Conservation (phyloP, 352 stramenopile species). For the Globisporangium spinosum region DNA sequence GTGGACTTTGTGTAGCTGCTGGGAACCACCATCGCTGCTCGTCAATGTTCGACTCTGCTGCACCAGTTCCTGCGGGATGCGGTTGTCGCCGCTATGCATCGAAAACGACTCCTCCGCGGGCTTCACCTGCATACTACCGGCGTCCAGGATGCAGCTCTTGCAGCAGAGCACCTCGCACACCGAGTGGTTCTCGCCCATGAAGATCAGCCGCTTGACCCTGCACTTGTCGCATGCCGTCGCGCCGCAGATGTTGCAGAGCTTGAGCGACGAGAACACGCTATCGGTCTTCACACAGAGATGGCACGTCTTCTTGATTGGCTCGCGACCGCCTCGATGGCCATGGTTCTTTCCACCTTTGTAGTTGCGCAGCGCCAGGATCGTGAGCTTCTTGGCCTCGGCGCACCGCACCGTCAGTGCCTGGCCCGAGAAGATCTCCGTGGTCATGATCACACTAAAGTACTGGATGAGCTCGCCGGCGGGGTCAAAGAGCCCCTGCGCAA, state of each 20-base stretch:
- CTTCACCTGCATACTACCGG: slow-evolving; percentile 23
- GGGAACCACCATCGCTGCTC: background rate
- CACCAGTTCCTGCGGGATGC: background rate
- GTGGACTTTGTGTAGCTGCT: background rate
- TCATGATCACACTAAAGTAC: slow-evolving; percentile 27
- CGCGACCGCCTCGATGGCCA: background rate
- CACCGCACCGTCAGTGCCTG: slow-evolving; percentile 36
- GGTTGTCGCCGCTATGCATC: slow-evolving; percentile 1
- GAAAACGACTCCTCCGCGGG: slow-evolving; percentile 20
- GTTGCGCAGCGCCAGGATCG: slow-evolving; percentile 29
- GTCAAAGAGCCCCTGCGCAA: slow-evolving; percentile 44
- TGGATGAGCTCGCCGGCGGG: slow-evolving; percentile 30
- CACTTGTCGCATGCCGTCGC: slow-evolving; percentile 22
- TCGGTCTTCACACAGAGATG: slow-evolving; percentile 21
- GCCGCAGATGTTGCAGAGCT: slow-evolving; percentile 28
- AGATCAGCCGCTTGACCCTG: slow-evolving; percentile 28
- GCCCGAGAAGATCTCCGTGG: slow-evolving; percentile 32
- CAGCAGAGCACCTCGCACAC: slow-evolving; percentile 29
- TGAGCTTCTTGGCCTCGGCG: slow-evolving; percentile 56
- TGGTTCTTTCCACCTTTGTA: background rate
- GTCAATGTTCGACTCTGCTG: background rate
- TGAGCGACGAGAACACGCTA: slow-evolving; percentile 15
- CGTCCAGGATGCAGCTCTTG: slow-evolving; percentile 32
- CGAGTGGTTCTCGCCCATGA: slow-evolving; percentile 23
- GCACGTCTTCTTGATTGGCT: slow-evolving; percentile 11